phyloP scores from a whole-genome alignment of 129 eudicot species.

The Ambrosia trifida region DNA sequence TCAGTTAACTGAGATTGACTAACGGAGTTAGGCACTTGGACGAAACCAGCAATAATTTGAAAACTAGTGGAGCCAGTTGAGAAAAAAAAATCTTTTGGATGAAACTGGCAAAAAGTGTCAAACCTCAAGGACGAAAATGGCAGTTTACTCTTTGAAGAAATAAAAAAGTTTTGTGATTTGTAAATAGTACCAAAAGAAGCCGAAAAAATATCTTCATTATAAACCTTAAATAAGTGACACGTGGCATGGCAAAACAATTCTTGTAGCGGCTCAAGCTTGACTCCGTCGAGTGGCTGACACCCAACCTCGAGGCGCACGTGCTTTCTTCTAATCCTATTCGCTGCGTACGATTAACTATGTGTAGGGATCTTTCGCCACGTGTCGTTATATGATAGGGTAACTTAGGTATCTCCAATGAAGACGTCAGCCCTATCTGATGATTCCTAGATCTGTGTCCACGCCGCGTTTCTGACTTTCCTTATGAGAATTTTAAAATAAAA shows the following conservation, averaged over 20 bases:
- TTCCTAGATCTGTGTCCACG: constrained; percentile 20
- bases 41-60: too few species aligned
- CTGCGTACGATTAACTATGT: constrained; percentile 37
- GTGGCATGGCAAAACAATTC: neutral
- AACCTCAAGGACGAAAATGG: too few species aligned
- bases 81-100: too few species aligned
- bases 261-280: constrained; percentile 25
- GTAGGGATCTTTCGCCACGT: constrained; percentile 13
- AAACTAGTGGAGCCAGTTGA: too few species aligned
- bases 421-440: constrained; percentile 39
- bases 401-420: constrained; percentile 23
- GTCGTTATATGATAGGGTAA: constrained; percentile 2
- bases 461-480: constrained; percentile 28
- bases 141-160: too few species aligned
- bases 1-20: too few species aligned
- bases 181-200: neutral
- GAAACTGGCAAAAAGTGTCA: too few species aligned
- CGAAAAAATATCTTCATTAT: neutral
- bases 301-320: constrained; percentile 31
- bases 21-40: too few species aligned
- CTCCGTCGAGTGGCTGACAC: constrained; percentile 5
- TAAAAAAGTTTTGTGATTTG: too few species aligned
- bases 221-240: neutral
- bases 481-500: too few species aligned
- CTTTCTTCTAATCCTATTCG: constrained; percentile 45